These are phyloP conservation scores for Leptographium radiaticola DNA, from an alignment of 2,329 filamentous ascomycete genomes.

Conservation along the genomic window DNA sequence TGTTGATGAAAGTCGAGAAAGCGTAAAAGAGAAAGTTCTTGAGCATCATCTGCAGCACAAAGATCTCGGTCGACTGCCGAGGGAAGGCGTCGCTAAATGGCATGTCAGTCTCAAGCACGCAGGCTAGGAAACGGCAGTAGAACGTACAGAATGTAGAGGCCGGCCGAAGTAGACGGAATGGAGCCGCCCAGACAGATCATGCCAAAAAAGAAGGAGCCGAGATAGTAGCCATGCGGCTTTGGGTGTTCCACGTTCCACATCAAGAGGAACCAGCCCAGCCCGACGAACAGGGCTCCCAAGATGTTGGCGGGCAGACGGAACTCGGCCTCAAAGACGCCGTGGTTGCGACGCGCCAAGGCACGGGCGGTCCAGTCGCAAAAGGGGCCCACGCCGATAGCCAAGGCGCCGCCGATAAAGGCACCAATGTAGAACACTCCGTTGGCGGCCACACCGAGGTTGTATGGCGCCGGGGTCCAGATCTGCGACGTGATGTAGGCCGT, in stretches of 20 bases:
- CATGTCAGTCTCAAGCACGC: not conserved
- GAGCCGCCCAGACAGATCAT: not conserved
- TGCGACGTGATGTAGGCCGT: not conserved
- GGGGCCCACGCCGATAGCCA: not conserved
- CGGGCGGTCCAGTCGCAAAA: not conserved
- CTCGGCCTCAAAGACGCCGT: not conserved
- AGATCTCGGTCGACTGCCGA: not conserved
- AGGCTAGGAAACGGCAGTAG: not conserved
- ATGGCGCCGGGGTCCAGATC: not conserved
- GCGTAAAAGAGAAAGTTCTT: not conserved
- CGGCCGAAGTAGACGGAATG: not conserved
- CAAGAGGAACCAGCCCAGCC: not conserved
- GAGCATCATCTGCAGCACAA: not conserved
- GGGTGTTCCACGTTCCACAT: not conserved
- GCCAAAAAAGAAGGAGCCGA: not conserved
- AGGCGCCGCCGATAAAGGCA: not conserved
- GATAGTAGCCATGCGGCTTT: not conserved
- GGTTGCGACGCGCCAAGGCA: not conserved
- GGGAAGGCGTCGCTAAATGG: not conserved
- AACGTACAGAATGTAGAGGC: not conserved
- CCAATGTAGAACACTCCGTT: not conserved
- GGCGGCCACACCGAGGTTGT: not conserved
- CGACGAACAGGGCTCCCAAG: not conserved
- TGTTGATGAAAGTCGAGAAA: not conserved
- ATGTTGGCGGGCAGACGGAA: not conserved